These are phyloP conservation scores for Lagerstroemia speciosa DNA, from an alignment of 345 rosid genomes.

Conservation along the genomic window DNA sequence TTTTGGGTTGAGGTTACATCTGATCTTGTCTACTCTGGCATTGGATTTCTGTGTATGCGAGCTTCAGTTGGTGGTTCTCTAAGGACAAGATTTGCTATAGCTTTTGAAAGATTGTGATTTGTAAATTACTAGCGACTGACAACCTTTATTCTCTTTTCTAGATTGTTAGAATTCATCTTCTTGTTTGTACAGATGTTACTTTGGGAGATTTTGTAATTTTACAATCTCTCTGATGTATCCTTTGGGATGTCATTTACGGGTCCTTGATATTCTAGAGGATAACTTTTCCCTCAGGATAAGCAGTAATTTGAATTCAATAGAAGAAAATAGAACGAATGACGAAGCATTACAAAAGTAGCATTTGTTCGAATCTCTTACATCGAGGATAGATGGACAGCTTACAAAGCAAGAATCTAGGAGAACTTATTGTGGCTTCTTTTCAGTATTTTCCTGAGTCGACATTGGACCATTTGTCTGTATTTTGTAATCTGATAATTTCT, in stretches of 20 bases:
- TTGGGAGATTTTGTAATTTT: not conserved
- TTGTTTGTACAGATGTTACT: not conserved
- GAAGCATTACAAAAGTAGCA: too few relatives aligned
- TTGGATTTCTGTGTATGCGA: not conserved
- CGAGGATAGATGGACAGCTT: not conserved
- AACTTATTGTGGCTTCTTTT: not conserved
- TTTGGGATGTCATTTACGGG: not conserved
- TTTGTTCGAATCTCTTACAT: too few relatives aligned
- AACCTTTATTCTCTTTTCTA: not conserved
- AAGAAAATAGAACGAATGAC: too few relatives aligned
- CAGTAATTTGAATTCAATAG: too few relatives aligned
- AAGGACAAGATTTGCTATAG: not conserved
- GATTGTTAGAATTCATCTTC: not conserved
- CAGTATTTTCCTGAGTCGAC: not conserved
- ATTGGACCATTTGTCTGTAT: not conserved
- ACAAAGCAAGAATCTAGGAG: not conserved
- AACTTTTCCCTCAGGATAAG: not conserved
- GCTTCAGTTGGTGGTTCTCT: not conserved
- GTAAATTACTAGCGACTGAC: not conserved
- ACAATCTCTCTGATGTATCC: not conserved
- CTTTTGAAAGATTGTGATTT: not conserved
- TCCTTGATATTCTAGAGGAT: not conserved
- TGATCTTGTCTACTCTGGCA: not conserved
- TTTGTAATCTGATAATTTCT: not conserved
- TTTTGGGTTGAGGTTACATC: not conserved